Conservation (phyloP, 371 early-diverging fungal genomes). For the Mucor racemosus region DNA sequence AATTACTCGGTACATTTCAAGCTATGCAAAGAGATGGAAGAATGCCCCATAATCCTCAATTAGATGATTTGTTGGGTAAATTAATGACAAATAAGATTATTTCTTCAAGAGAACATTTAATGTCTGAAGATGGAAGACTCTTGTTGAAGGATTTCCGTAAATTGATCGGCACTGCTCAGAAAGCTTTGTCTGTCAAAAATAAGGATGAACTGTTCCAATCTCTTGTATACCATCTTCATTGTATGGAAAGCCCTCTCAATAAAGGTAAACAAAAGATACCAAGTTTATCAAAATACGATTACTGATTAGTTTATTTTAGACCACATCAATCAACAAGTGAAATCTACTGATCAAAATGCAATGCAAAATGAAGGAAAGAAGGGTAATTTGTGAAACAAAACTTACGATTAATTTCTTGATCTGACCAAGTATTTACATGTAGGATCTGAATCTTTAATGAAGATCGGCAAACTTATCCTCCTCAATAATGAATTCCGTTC, state of each 20-base stretch:
- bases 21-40: conserved; percentile 57
- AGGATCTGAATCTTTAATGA: conserved; percentile 43
- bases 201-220: conserved; percentile 64
- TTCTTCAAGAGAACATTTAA: conserved; percentile 46
- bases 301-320: neutral
- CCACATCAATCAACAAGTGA: conserved; percentile 1
- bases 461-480: conserved; percentile 53
- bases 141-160: conserved; percentile 55
- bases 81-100: conserved; percentile 44
- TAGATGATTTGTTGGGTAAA: conserved; percentile 50
- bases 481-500: conserved; percentile 59
- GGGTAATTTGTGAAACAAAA: conserved; percentile 24
- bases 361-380: conserved; percentile 31
- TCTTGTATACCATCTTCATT: conserved; percentile 57
- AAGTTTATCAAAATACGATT: neutral
- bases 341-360: neutral
- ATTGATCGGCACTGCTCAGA: conserved; percentile 47
- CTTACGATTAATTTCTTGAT: neutral
- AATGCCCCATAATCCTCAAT: conserved; percentile 66
- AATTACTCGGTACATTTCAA: conserved; percentile 52
- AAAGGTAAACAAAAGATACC: conserved; percentile 24
- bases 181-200: conserved; percentile 57
- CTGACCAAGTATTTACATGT: neutral
- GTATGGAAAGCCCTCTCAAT: conserved; percentile 23
- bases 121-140: conserved; percentile 53